Evolutionary conservation across 805 yeast genomes (phyloP), one percentile per base, ranked within the genome.

Genomic region (Suhomyces sp.): DNA sequence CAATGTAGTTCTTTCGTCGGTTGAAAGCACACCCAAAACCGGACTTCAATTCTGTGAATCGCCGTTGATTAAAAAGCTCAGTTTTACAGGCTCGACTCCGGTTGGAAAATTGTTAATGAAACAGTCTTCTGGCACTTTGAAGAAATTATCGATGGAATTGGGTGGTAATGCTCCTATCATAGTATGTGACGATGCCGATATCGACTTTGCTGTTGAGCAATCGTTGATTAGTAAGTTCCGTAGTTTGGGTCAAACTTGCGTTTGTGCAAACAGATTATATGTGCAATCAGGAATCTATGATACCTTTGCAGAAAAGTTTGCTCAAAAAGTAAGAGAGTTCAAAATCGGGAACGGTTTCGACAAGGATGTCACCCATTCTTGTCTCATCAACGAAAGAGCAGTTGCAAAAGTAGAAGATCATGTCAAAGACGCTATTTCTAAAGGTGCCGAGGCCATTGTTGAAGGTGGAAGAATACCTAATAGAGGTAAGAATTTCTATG

Each of bases 101-200:
- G 85, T 82, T 20, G 88, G 87, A 20, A 82, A 82, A 61, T 68
- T 82, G 46, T 65, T 84, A 55, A 82, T 82, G 84, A 67, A 74
- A 49, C 86, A 81, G 57, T 75, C 82, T 6, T 71, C 87, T 1
- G 71, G 78, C 10, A 80, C 86, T 2, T 66, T 84, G 63, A 84
- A 84, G 64, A 83, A 83, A 60, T 64, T 84, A 48, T 80, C 86
- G 0, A 71, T 84, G 65, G 89, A 84, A 65, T 67, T 83, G 55
- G 89, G 89, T 48, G 88, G 89, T 19, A 84, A 83, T 64, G 86
- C 87, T 7, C 87, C 88, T 25, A 73, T 82, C 25, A 75, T 84
- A 49, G 82, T 83, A 3, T 83, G 84, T 60, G 78, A 78, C 27
- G 87, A 84, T 61, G 84, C 84, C 8, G 80, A 81, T 55, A 57